Conservation (phyloP, 2,329 filamentous ascomycete genomes). For the Aspergillus alliaceus region DNA sequence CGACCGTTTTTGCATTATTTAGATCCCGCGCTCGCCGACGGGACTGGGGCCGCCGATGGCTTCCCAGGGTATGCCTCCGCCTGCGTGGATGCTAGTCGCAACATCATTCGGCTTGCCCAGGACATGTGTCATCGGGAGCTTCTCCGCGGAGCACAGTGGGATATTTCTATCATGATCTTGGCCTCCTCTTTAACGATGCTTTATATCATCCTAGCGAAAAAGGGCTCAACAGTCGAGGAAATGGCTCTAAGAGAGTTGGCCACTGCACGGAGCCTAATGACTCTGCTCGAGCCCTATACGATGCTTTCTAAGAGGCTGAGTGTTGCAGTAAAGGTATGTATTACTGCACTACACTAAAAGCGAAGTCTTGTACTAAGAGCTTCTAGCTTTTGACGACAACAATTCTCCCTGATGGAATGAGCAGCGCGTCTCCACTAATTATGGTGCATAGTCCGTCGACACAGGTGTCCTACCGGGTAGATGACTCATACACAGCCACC, state of each 20-base stretch:
- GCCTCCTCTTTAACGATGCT: constrained; percentile 5
- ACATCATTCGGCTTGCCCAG: constrained; percentile 12
- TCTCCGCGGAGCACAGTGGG: constrained; percentile 9
- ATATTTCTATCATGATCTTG: constrained; percentile 4
- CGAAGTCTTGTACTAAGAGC: not conserved
- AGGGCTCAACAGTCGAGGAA: not conserved
- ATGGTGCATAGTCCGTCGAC: not conserved
- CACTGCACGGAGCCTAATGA: not conserved
- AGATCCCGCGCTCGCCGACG: not conserved
- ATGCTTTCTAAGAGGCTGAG: not conserved
- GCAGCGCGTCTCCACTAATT: not conserved
- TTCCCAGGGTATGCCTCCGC: constrained; percentile 7
- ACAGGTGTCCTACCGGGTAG: not conserved
- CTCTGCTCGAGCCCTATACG: not conserved
- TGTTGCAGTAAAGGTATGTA: not conserved
- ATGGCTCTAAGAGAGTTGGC: not conserved
- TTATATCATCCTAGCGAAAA: constrained; percentile 5
- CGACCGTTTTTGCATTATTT: constrained; percentile 12
- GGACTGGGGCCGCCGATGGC: not conserved
- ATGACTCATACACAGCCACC: not conserved
- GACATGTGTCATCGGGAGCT: constrained; percentile 12
- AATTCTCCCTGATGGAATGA: not conserved
- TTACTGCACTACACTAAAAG: not conserved
- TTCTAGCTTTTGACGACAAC: not conserved
- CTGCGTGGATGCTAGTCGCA: constrained; percentile 11